phyloP scores from a whole-genome alignment of 225 moss, liverwort and hornwort species.

The Rhytidiadelphus loreus region DNA sequence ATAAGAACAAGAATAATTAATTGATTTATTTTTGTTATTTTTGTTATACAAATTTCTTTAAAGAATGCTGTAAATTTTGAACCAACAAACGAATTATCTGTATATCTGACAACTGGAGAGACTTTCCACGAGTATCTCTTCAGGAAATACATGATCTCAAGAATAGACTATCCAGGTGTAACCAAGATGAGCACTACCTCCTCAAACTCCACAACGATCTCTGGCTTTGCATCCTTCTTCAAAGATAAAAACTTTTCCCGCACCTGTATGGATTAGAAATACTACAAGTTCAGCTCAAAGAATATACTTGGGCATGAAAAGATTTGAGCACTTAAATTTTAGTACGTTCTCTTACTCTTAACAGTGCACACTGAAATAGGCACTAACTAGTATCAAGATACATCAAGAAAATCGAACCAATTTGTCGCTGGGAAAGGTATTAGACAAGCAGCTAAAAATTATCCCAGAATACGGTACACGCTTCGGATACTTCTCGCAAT shows the following conservation, averaged over 20 bases:
- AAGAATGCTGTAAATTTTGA: background rate
- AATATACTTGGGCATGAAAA: background rate
- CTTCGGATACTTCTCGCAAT: background rate
- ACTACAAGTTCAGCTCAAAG: background rate
- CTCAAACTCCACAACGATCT: constrained; percentile 82
- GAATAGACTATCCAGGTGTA: background rate
- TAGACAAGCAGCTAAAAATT: background rate
- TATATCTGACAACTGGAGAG: background rate
- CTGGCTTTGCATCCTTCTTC: constrained; percentile 83
- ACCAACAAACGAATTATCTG: background rate
- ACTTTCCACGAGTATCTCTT: background rate
- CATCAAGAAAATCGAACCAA: background rate
- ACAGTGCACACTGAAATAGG: background rate
- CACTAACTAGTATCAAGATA: background rate
- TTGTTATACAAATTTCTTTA: too few species aligned
- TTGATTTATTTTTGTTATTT: background rate
- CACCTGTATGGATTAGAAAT: constrained; percentile 24
- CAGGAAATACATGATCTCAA: background rate
- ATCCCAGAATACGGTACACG: background rate
- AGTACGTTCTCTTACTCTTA: background rate
- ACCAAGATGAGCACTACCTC: constrained; percentile 24
- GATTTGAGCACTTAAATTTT: background rate
- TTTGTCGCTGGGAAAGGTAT: background rate
- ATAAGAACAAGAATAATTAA: background rate
- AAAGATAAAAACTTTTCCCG: constrained; percentile 81